A percentile compares a stretch with the other conserved stretches of the same genome.
Evolutionary conservation across 2,329 filamentous ascomycete species (phyloP).

Genomic region (Leptographium galeiforme): DNA sequence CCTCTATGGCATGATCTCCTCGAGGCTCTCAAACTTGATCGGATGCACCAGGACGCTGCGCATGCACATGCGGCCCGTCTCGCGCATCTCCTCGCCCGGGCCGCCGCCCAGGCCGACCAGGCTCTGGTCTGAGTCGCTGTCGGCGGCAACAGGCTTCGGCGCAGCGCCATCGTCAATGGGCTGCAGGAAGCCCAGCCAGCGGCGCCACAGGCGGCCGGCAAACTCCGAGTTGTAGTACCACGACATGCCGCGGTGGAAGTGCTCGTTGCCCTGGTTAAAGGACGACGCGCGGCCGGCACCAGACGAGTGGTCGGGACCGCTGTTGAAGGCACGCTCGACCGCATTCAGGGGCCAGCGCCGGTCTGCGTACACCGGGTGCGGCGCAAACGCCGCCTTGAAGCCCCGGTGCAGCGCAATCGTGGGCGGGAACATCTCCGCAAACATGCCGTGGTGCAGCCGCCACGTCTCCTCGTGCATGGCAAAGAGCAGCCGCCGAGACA

Average conservation of each 20-base stretch:
- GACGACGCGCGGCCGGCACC: conserved; percentile 44
- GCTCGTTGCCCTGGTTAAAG: conserved; percentile 58
- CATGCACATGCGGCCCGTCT: conserved; percentile 59
- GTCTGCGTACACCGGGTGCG: conserved; percentile 71
- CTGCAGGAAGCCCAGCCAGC: conserved; percentile 56
- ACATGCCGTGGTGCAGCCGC: conserved; percentile 56
- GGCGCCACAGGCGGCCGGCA: conserved; percentile 60
- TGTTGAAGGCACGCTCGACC: conserved; percentile 67
- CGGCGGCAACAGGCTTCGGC: conserved; percentile 22
- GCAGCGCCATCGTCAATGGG: conserved; percentile 7
- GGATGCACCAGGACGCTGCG: conserved; percentile 72
- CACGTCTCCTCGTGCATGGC: conserved; percentile 66
- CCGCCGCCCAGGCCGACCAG: conserved; percentile 23
- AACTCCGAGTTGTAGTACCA: conserved; percentile 82
- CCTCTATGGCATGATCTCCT: conserved; percentile 5
- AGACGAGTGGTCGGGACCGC: conserved; percentile 52
- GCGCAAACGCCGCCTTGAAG: conserved; percentile 65
- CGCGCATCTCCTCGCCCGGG: conserved; percentile 31
- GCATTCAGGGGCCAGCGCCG: conserved; percentile 58
- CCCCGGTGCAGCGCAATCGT: conserved; percentile 61
- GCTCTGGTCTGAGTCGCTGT: conserved; percentile 20
- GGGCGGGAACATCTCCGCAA: conserved; percentile 67
- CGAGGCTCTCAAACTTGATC: conserved; percentile 49
- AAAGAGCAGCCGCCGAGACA: conserved; percentile 51
- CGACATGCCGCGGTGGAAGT: conserved; percentile 67